Evolutionary conservation across 2,329 filamentous ascomycete genomes (phyloP).

Genomic region (Aspergillus sp.): DNA sequence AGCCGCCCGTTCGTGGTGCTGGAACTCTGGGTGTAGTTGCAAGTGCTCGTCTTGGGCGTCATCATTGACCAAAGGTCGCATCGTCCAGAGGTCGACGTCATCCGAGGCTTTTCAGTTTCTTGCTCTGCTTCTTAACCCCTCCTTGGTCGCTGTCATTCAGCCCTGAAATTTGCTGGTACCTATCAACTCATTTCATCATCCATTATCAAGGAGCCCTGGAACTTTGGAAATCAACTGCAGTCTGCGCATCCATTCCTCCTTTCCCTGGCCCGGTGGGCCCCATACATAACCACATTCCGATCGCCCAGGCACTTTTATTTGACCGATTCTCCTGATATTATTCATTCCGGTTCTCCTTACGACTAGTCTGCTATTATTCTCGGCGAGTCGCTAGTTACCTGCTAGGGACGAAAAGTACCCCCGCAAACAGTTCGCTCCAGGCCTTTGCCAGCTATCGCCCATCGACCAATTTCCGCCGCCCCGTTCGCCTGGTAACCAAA

Average conservation of each 20-base stretch:
- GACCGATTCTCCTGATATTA: neutral
- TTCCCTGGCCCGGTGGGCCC: constrained; percentile 8
- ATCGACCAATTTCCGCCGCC: constrained; percentile 9
- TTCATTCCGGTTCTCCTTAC: neutral
- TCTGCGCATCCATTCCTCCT: constrained; percentile 7
- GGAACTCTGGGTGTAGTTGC: constrained; percentile 4
- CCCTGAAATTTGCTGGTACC: neutral
- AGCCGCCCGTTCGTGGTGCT: constrained; percentile 8
- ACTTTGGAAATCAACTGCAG: neutral
- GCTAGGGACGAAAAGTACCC: constrained; percentile 12
- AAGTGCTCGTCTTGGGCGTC: constrained; percentile 17
- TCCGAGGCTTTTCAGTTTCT: constrained; percentile 22
- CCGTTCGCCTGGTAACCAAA: constrained; percentile 36
- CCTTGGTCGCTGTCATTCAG: neutral
- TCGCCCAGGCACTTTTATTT: constrained; percentile 9
- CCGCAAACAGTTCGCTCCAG: constrained; percentile 32
- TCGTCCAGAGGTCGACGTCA: constrained; percentile 36
- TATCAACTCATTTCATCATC: neutral
- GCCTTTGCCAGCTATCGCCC: constrained; percentile 8
- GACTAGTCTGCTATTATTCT: constrained; percentile 6
- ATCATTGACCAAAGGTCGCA: constrained; percentile 24
- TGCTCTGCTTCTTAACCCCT: constrained; percentile 9
- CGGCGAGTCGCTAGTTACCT: neutral
- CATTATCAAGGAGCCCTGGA: neutral
- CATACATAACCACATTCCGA: constrained; percentile 17